phyloP scores from a whole-genome alignment of 441 rosid genomes.

The Jatropha podagrica region DNA sequence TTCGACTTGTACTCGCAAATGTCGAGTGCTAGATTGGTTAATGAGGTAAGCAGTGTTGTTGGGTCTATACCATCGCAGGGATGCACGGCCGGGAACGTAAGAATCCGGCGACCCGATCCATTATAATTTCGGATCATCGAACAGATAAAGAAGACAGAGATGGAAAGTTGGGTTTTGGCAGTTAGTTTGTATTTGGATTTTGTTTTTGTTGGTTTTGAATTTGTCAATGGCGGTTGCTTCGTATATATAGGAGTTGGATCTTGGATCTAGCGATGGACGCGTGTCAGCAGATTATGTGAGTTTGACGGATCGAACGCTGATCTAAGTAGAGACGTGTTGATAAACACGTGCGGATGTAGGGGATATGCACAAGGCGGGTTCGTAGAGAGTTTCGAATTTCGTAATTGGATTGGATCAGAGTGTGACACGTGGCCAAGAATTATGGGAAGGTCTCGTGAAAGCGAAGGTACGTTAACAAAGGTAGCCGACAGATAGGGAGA shows the following conservation, averaged over 20 bases:
- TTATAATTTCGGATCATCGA: constrained; percentile 41
- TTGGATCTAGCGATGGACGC: constrained; percentile 29
- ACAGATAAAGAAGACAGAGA: background rate
- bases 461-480: constrained; percentile 32
- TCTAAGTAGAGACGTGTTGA: background rate
- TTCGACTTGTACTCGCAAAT: constrained; percentile 44
- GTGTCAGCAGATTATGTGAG: constrained; percentile 22
- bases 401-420: background rate
- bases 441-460: constrained; percentile 36
- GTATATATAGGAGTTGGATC: constrained; percentile 8
- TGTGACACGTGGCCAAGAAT: constrained; percentile 34
- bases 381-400: constrained; percentile 20
- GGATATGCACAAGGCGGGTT: constrained; percentile 25
- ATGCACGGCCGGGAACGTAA: constrained; percentile 60
- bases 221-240: background rate
- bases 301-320: background rate
- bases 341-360: constrained; percentile 14
- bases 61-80: constrained; percentile 50
- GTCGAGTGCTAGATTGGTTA: constrained; percentile 40
- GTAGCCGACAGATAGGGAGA: constrained; percentile 34
- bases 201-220: background rate
- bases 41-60: constrained; percentile 54
- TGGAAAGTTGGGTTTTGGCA: constrained; percentile 22
- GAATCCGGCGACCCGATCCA: constrained; percentile 58
- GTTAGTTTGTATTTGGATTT: constrained; percentile 8